These are phyloP conservation scores for Nakazawaea sp. DNA, from an alignment of 805 yeast species.

Conservation along the genomic window DNA sequence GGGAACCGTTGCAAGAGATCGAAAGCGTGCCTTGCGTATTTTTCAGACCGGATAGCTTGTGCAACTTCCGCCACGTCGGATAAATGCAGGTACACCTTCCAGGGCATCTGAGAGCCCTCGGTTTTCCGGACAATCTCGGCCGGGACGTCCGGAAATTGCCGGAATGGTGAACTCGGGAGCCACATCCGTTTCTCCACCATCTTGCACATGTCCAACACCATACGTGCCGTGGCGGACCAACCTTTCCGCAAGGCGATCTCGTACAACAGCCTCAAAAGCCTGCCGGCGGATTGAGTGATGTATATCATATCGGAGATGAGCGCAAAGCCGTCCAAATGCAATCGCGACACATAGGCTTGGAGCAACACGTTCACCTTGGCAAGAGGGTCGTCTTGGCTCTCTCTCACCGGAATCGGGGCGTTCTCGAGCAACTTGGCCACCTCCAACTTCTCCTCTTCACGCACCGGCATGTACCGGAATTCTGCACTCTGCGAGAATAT, in stretches of 20 bases:
- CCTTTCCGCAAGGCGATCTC: slow-evolving; percentile 66
- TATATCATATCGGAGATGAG: slow-evolving; percentile 89
- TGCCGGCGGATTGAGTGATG: slow-evolving; percentile 87
- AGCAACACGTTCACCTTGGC: slow-evolving; percentile 76
- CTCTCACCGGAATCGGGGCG: slow-evolving; percentile 85
- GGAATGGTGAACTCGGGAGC: slow-evolving; percentile 77
- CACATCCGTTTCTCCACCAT: slow-evolving; percentile 80
- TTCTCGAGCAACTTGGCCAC: slow-evolving; percentile 58
- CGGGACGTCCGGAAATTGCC: slow-evolving; percentile 77
- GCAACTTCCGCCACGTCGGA: slow-evolving; percentile 70
- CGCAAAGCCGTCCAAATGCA: slow-evolving; percentile 81
- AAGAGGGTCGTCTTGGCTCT: slow-evolving; percentile 56
- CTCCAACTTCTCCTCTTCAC: slow-evolving; percentile 82
- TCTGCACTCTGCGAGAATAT: slow-evolving; percentile 80
- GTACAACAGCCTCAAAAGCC: slow-evolving; percentile 78
- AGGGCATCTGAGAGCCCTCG: slow-evolving; percentile 79
- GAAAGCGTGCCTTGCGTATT: slow-evolving; percentile 51
- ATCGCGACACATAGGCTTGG: slow-evolving; percentile 80
- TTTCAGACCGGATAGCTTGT: slow-evolving; percentile 69
- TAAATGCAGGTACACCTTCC: slow-evolving; percentile 68
- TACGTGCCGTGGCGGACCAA: slow-evolving; percentile 62
- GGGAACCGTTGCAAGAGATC: slow-evolving; percentile 72
- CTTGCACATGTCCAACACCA: slow-evolving; percentile 60
- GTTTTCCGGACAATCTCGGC: slow-evolving; percentile 60
- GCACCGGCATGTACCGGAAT: slow-evolving; percentile 73